Percentiles rank a stretch among this genome's conserved stretches.
These are phyloP conservation scores for Mortierella sp. DNA, from an alignment of 371 early-diverging fungal species.

Conservation along the genomic window DNA sequence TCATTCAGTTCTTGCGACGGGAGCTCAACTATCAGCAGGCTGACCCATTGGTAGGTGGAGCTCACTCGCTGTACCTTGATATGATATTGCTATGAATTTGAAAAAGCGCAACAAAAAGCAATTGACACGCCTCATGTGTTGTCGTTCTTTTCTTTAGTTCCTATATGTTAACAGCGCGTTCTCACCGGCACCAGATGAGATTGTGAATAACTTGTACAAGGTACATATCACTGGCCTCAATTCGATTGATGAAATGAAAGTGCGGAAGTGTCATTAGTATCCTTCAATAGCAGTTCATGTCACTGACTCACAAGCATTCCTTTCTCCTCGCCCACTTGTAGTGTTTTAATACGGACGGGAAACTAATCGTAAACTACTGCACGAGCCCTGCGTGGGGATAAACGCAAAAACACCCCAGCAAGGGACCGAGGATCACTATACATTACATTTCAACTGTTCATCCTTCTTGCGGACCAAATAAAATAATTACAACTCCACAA, in stretches of 20 bases:
- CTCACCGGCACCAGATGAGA: constrained; percentile 95
- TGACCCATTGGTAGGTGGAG: constrained; percentile 80
- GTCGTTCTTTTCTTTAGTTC: constrained; percentile 66
- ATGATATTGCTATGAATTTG: too few relatives aligned
- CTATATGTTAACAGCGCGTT: constrained; percentile 95
- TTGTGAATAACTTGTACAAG: constrained; percentile 84
- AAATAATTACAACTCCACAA: neutral
- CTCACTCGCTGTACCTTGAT: neutral
- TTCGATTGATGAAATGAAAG: neutral
- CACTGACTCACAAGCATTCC: neutral
- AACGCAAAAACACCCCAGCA: constrained; percentile 14
- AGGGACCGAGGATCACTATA: neutral
- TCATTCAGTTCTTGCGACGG: constrained; percentile 87
- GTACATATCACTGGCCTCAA: constrained; percentile 59
- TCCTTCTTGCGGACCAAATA: constrained; percentile 16
- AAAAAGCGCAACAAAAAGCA: neutral
- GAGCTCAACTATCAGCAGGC: constrained; percentile 82
- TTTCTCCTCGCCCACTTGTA: constrained; percentile 35
- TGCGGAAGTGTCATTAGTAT: neutral
- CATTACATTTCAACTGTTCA: neutral
- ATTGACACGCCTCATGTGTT: neutral
- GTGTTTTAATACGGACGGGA: constrained; percentile 87
- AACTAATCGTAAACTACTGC: constrained; percentile 91
- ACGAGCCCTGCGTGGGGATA: constrained; percentile 94
- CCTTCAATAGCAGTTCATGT: neutral